These are phyloP conservation scores for Coemansia erecta DNA, from an alignment of 192 early-diverging fungal species.

Conservation along the genomic window DNA sequence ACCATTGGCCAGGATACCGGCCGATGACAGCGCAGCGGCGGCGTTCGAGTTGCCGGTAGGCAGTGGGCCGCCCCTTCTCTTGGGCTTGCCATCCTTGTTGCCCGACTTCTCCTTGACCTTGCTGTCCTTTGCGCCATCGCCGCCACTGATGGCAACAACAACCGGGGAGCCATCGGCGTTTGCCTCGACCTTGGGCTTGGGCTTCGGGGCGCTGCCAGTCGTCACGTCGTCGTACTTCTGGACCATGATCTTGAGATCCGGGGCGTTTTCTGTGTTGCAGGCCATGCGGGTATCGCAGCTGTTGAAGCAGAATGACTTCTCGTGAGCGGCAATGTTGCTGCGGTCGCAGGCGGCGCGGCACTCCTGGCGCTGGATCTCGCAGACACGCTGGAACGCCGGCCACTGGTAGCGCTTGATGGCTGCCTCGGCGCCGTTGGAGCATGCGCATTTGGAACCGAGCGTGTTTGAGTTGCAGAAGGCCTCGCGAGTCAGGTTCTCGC, in stretches of 20 bases:
- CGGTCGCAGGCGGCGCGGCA: conserved; percentile 39
- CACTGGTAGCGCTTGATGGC: conserved; percentile 52
- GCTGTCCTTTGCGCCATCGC: conserved; percentile 5
- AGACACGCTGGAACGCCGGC: conserved; percentile 54
- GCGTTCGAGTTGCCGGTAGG: conserved; percentile 22
- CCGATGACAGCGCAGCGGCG: background rate
- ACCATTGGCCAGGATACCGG: conserved; percentile 5
- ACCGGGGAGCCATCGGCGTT: background rate
- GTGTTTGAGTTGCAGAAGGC: conserved; percentile 52
- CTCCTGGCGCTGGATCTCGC: conserved; percentile 45
- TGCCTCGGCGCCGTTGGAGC: conserved; percentile 48
- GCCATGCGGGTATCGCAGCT: conserved; percentile 44
- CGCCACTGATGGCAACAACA: conserved; percentile 3
- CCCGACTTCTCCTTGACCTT: conserved; percentile 32
- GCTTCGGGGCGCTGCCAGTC: conserved; percentile 25
- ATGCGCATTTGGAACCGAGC: conserved; percentile 47
- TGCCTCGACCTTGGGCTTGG: conserved; percentile 4
- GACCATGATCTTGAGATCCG: conserved; percentile 51
- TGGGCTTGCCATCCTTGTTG: conserved; percentile 18
- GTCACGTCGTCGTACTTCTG: conserved; percentile 48
- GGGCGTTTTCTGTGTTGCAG: conserved; percentile 33
- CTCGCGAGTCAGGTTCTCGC: conserved; percentile 40
- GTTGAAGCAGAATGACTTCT: conserved; percentile 45
- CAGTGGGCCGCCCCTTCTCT: conserved; percentile 37
- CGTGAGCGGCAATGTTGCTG: conserved; percentile 21